Evolutionary conservation across 1,284 basidiomycete genomes (phyloP).

Genomic region (Sphaerobolus stellatus): DNA sequence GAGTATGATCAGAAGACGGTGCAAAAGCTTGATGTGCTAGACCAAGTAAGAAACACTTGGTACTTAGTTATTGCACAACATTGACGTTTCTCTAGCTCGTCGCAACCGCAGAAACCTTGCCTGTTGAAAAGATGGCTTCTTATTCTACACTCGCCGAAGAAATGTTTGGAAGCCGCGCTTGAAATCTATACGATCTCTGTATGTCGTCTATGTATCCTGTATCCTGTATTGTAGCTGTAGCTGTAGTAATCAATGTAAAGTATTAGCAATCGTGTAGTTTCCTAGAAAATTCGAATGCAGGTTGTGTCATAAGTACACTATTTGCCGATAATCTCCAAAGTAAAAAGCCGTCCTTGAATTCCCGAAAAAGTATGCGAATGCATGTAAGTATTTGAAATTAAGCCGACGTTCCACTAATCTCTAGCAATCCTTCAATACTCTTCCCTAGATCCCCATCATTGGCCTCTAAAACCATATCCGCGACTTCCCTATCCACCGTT

Average conservation of each 20-base stretch:
- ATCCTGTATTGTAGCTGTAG: neutral
- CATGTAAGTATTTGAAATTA: neutral
- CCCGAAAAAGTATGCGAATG: too few relatives aligned
- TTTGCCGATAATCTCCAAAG: too few relatives aligned
- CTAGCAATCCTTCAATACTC: slow-evolving; percentile 83
- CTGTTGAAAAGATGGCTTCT: slow-evolving; percentile 57
- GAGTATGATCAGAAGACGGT: slow-evolving; percentile 46
- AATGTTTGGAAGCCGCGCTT: slow-evolving; percentile 13
- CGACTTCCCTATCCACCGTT: slow-evolving; percentile 71
- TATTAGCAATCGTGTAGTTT: too few relatives aligned
- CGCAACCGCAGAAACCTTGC: slow-evolving; percentile 53
- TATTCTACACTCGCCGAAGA: slow-evolving; percentile 64
- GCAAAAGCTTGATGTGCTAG: slow-evolving; percentile 53
- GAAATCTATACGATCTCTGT: neutral
- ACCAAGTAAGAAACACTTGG: slow-evolving; percentile 42
- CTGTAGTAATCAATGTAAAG: too few relatives aligned
- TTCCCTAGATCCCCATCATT: slow-evolving; percentile 85
- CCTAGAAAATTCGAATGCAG: too few relatives aligned
- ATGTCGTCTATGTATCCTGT: slow-evolving; percentile 1
- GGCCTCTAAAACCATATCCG: slow-evolving; percentile 84
- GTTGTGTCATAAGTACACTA: too few relatives aligned
- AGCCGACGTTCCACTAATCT: slow-evolving; percentile 55
- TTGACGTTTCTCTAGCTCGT: slow-evolving; percentile 40
- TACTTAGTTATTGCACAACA: slow-evolving; percentile 3
- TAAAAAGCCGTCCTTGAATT: too few relatives aligned